Evolutionary conservation across 1,284 basidiomycete species (phyloP).

Genomic region (Ustilago hordei): DNA sequence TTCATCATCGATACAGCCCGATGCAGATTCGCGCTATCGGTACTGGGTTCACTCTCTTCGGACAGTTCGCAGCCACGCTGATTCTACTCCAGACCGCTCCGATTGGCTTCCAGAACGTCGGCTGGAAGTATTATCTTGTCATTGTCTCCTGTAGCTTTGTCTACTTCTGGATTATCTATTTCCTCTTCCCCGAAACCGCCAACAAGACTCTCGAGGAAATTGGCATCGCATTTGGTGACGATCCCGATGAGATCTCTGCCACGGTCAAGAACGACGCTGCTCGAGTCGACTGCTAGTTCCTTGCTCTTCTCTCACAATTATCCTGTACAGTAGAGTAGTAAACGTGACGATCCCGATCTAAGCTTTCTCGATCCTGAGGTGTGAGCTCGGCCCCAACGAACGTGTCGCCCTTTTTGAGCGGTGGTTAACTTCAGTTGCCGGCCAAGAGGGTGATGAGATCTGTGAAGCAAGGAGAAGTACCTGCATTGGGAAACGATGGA

Average conservation of each 20-base stretch:
- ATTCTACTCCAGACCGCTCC: slow-evolving; percentile 3
- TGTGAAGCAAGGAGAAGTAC: too few relatives aligned
- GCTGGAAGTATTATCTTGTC: slow-evolving; percentile 7
- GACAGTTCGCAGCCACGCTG: not conserved
- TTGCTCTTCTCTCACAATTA: not conserved
- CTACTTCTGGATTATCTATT: slow-evolving; percentile 7
- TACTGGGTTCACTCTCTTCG: not conserved
- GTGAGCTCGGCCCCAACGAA: too few relatives aligned
- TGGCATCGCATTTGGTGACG: slow-evolving; percentile 3
- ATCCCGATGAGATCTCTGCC: slow-evolving; percentile 1
- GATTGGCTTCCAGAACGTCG: slow-evolving; percentile 4
- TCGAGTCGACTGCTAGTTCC: not conserved
- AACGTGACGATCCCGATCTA: not conserved
- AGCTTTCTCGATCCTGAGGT: not conserved
- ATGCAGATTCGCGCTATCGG: slow-evolving; percentile 7
- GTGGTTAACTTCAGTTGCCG: too few relatives aligned
- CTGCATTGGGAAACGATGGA: too few relatives aligned
- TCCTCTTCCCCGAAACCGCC: slow-evolving; percentile 4
- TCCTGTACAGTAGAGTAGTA: not conserved
- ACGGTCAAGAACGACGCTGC: slow-evolving; percentile 3
- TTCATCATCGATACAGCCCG: not conserved
- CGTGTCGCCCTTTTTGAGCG: too few relatives aligned
- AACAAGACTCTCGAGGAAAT: slow-evolving; percentile 6
- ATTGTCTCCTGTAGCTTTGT: slow-evolving; percentile 6
- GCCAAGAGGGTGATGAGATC: too few relatives aligned